phyloP scores from a whole-genome alignment of 305 asterid species.

The Solanum hybrid region DNA sequence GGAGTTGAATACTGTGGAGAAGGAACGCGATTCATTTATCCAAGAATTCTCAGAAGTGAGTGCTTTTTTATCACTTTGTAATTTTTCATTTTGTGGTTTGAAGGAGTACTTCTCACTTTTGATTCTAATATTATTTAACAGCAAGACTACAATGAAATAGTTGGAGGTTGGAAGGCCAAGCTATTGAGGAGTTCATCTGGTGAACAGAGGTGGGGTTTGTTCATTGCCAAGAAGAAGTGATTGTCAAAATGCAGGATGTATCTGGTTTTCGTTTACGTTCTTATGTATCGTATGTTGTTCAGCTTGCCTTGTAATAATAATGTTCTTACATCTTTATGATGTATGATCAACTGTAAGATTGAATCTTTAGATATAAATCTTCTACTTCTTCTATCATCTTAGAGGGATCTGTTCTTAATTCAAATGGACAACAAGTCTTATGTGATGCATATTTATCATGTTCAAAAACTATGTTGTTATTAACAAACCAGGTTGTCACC shows the following conservation, averaged over 20 bases:
- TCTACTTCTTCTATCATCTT: background rate
- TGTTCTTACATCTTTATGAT: background rate
- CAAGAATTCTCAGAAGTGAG: constrained; percentile 71
- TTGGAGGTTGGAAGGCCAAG: constrained; percentile 90
- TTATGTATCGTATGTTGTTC: background rate
- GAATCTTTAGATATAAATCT: background rate
- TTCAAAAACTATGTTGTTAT: background rate
- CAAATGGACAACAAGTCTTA: background rate
- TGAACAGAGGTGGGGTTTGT: constrained; percentile 97
- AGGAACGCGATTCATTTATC: constrained; percentile 59
- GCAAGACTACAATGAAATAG: constrained; percentile 82
- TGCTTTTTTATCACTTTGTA: background rate
- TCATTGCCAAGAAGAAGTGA: constrained; percentile 54
- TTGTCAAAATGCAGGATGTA: background rate
- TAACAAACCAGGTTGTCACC: background rate
- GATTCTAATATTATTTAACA: constrained; percentile 9
- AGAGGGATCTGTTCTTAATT: background rate
- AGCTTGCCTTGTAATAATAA: background rate
- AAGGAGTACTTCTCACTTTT: background rate
- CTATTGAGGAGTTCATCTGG: constrained; percentile 72
- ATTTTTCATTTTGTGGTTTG: background rate
- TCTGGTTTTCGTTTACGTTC: background rate
- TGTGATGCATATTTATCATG: background rate
- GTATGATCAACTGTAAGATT: background rate
- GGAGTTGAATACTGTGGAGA: constrained; percentile 65